Evolutionary conservation across 1,139 yeast genomes (phyloP), one percentile per base, ranked within the genome.

Genomic region (Pneumocystis canis): DNA sequence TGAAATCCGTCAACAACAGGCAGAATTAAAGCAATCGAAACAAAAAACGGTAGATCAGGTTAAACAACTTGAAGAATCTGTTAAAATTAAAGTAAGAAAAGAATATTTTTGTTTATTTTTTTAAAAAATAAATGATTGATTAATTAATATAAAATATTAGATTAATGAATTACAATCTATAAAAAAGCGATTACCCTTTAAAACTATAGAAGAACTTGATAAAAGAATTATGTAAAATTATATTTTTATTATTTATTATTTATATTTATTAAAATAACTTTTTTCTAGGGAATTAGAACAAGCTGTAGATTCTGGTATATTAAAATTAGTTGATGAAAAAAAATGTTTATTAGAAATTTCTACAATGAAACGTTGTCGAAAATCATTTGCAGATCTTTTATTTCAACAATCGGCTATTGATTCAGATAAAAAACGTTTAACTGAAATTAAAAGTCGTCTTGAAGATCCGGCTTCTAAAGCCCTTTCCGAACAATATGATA

Each of bases 271-370:
- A n/a, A 28, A 11, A 14, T 14, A 11, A 35, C 11, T 35, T 5
- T 37, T 37, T 59, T 11, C 7, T 31, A 64, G 66, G 61, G 63
- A 66, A 72, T 82, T 89, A 71, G 97, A 92, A 73, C 80, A 79
- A 60, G 79, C 81, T 69, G 85, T 92, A 67, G 89, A 87, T 66
- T 77, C 87, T 62, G 98, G 98, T 66, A 78, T 80, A 63, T 79
- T 94, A 74, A 83, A 89, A 71, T 82, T 94, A 72, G 97, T 90
- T 63, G 96, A 92, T 68, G 99, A 94, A 80, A 86, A 89, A 78
- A 82, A 84, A 73, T 77, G 79, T 69, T 83, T 94, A 70, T 87
- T 87, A 77, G 97, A 92, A 76, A 87, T 89, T 80, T 82, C 89
- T 63, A 77, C 84, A 62, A 81, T 92, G 74, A 85, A 94, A 76